Percentiles rank a stretch among this genome's conserved stretches.
These are phyloP conservation scores for Williopsis jadinii DNA, from an alignment of 1,139 yeast genomes.

Conservation along the genomic window DNA sequence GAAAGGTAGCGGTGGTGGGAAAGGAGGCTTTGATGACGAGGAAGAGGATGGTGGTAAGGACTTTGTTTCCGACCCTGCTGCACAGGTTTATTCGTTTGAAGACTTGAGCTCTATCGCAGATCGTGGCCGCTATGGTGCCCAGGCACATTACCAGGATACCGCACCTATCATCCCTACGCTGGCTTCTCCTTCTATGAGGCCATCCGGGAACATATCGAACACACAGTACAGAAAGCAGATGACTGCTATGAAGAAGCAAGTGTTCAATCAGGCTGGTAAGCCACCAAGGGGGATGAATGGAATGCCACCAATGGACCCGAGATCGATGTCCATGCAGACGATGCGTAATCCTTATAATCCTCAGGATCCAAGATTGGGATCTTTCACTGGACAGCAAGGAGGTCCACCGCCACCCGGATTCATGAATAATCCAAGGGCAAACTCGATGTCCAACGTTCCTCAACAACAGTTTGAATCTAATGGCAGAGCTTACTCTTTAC, in stretches of 20 bases:
- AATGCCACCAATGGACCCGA: conserved; percentile 25
- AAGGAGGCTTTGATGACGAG: conserved; percentile 20
- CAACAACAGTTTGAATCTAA: not conserved
- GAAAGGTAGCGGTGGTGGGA: conserved; percentile 20
- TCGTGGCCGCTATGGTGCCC: conserved; percentile 54
- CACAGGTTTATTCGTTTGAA: conserved; percentile 46
- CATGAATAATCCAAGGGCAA: conserved; percentile 7
- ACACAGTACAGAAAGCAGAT: conserved; percentile 62
- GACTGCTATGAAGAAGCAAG: conserved; percentile 60
- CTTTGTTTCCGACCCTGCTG: conserved; percentile 40
- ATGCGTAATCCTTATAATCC: conserved; percentile 13
- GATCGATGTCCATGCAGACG: conserved; percentile 53
- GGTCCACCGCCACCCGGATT: not conserved
- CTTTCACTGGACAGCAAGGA: conserved; percentile 4
- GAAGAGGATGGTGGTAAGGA: conserved; percentile 44
- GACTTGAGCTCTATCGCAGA: conserved; percentile 59
- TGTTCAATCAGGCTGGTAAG: conserved; percentile 26
- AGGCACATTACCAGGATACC: conserved; percentile 39
- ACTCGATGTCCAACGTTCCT: conserved; percentile 11
- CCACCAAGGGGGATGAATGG: conserved; percentile 1
- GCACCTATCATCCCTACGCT: conserved; percentile 72
- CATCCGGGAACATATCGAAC: conserved; percentile 24
- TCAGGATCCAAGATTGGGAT: conserved; percentile 11
- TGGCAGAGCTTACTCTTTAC: conserved; percentile 15
- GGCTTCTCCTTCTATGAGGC: conserved; percentile 9